Percentiles rank a stretch among this genome's conserved stretches.
These are phyloP conservation scores for Hypoxylon fragiforme DNA, from an alignment of 495 filamentous ascomycete genomes.

Conservation along the genomic window DNA sequence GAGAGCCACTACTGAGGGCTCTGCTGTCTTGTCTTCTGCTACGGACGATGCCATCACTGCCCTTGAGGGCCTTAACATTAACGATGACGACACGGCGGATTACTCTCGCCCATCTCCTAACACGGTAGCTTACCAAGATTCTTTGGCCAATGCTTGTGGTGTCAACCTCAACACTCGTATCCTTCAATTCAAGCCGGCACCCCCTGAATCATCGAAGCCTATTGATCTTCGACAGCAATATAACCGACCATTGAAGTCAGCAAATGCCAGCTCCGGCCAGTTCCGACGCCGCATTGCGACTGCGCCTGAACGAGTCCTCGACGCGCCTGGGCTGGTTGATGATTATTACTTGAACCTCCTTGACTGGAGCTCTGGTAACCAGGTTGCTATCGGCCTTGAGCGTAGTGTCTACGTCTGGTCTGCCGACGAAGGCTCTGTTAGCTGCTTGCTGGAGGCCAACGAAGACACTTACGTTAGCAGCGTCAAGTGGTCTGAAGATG, in stretches of 20 bases:
- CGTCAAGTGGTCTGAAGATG: conserved; percentile 98
- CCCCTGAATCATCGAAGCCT: conserved; percentile 95
- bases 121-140: conserved; percentile 87
- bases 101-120: conserved; percentile 83
- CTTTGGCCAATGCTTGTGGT: conserved; percentile 87
- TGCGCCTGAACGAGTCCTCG: conserved; percentile 94
- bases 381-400: conserved; percentile 96
- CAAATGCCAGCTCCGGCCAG: conserved; percentile 72
- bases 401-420: conserved; percentile 99
- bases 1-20: conserved; percentile 69
- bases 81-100: conserved; percentile 52
- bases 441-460: conserved; percentile 79
- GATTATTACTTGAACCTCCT: conserved; percentile 99
- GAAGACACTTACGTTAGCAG: conserved; percentile 95
- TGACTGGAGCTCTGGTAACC: conserved; percentile 97
- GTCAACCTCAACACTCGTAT: conserved; percentile 93
- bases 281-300: conserved; percentile 90
- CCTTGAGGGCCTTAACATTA: conserved; percentile 74
- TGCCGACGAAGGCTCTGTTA: conserved; percentile 88
- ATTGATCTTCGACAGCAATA: conserved; percentile 97
- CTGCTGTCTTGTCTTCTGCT: conserved; percentile 68
- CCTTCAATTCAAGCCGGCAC: conserved; percentile 96
- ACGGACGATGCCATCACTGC: conserved; percentile 79
- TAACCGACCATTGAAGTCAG: conserved; percentile 88
- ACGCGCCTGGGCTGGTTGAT: conserved; percentile 92